Conservation (phyloP, 306 rosid genomes). For the Cicer cuneatum region DNA sequence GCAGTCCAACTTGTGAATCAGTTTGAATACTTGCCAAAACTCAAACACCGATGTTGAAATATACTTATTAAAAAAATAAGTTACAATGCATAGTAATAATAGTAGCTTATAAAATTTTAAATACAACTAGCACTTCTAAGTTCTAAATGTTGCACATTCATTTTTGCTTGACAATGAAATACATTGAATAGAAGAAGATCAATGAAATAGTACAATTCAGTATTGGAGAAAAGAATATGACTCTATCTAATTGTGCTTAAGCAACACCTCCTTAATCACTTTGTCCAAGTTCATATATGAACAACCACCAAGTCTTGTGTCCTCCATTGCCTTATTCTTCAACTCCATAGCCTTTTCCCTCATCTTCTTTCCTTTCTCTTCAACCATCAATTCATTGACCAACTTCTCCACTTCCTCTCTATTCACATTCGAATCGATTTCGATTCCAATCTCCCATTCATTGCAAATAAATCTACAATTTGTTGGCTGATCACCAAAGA, state of each 20-base stretch:
- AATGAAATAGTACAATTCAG: neutral
- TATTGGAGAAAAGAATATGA: neutral
- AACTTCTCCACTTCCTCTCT: conserved; percentile 32
- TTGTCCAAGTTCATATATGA: conserved; percentile 41
- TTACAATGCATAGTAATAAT: too few relatives aligned
- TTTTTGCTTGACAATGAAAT: neutral
- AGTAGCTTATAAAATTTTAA: neutral
- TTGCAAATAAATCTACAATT: conserved; percentile 37
- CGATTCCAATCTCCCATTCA: conserved; percentile 38
- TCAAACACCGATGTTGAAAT: too few relatives aligned
- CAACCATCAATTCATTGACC: conserved; percentile 37
- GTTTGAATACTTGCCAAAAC: too few relatives aligned
- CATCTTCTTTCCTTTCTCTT: conserved; percentile 42
- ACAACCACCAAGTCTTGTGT: conserved; percentile 20
- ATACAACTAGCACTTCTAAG: neutral
- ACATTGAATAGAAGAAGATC: neutral
- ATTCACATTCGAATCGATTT: conserved; percentile 26
- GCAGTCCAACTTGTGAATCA: too few relatives aligned
- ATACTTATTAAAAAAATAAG: too few relatives aligned
- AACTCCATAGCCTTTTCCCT: conserved; percentile 11
- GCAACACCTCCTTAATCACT: conserved; percentile 38
- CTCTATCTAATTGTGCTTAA: conserved; percentile 4
- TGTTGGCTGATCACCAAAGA: conserved; percentile 28
- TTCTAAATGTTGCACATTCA: neutral
- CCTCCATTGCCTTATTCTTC: conserved; percentile 20